These are phyloP conservation scores for Hemileccinum rubropunctum DNA, from an alignment of 768 basidiomycete species.

Conservation along the genomic window DNA sequence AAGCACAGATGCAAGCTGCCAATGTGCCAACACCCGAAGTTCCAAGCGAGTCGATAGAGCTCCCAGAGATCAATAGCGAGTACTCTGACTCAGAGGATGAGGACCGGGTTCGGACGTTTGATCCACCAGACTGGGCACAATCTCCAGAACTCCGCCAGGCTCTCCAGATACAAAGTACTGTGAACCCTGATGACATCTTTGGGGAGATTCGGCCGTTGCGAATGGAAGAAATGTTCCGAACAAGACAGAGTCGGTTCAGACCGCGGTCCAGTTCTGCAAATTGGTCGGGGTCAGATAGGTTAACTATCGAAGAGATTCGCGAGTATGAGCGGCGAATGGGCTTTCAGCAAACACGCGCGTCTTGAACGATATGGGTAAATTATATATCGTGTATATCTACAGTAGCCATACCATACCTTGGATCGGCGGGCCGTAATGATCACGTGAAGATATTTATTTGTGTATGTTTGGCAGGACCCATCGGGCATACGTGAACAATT, in stretches of 20 bases:
- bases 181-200: conserved; percentile 91
- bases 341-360: conserved; percentile 42
- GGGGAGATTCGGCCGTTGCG: conserved; percentile 80
- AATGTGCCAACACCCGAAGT: conserved; percentile 46
- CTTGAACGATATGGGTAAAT: conserved; percentile 10
- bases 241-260: conserved; percentile 75
- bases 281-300: conserved; percentile 89
- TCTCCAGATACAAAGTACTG: conserved; percentile 76
- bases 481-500: conserved; percentile 21
- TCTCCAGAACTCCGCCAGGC: conserved; percentile 82
- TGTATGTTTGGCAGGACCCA: conserved; percentile 17
- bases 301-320: conserved; percentile 80
- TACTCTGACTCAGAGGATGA: conserved; percentile 97
- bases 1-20: conserved; percentile 64
- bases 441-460: conserved; percentile 24
- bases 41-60: conserved; percentile 78
- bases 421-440: not conserved
- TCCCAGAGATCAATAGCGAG: conserved; percentile 95
- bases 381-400: conserved; percentile 7
- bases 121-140: conserved; percentile 87
- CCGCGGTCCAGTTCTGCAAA: conserved; percentile 93
- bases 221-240: conserved; percentile 94
- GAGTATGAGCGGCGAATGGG: conserved; percentile 94
- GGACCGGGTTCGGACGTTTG: conserved; percentile 66
- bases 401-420: too few relatives aligned